Evolutionary conservation across 495 filamentous ascomycete genomes (phyloP).

Genomic region (Penicillium roqueforti): DNA sequence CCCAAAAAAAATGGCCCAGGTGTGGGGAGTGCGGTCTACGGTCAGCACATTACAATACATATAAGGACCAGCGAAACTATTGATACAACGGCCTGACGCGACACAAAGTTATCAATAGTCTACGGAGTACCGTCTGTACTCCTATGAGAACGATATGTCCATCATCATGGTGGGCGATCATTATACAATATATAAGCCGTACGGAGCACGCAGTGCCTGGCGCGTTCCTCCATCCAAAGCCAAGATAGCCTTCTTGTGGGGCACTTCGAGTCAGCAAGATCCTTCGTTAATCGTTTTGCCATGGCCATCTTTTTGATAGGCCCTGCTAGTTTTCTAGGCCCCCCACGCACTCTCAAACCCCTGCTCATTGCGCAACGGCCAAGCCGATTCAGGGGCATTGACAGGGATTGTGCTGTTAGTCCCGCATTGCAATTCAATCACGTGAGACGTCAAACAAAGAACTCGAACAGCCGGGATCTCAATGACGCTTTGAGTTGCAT

Average conservation of each 20-base stretch:
- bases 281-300: neutral
- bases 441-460: slow-evolving; percentile 16
- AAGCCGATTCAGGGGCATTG: slow-evolving; percentile 1
- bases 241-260: neutral
- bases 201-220: neutral
- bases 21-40: neutral
- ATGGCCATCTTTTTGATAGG: slow-evolving; percentile 1
- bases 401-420: slow-evolving; percentile 8
- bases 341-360: slow-evolving; percentile 6
- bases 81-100: slow-evolving; percentile 1
- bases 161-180: neutral
- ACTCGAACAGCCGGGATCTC: neutral
- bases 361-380: slow-evolving; percentile 3
- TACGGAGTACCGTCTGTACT: neutral
- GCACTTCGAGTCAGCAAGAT: neutral
- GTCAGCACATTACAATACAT: neutral
- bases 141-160: neutral
- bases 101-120: neutral
- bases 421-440: slow-evolving; percentile 23
- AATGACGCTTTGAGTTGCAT: neutral
- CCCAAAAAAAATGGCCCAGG: slow-evolving; percentile 4
- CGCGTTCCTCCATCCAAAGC: neutral
- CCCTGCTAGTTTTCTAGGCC: neutral
- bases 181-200: neutral
- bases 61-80: slow-evolving; percentile 1